Percentiles rank a stretch among this genome's conserved stretches.
Evolutionary conservation across 169 alveolate genomes (phyloP).

Genomic region (Sarcocystis neurona): DNA sequence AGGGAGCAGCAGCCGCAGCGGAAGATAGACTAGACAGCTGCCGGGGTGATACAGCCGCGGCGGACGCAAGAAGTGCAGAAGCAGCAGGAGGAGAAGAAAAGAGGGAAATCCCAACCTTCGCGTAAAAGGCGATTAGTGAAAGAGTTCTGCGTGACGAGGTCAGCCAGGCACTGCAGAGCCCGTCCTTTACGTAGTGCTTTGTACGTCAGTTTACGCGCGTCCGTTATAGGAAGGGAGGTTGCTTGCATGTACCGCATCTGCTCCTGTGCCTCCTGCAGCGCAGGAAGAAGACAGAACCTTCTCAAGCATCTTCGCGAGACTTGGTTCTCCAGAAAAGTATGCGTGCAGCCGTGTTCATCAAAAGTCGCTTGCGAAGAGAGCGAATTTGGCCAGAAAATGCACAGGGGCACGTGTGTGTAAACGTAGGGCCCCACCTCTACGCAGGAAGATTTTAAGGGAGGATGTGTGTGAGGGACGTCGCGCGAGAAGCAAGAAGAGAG

Average conservation of each 20-base stretch:
- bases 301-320: too few species aligned
- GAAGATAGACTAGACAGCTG: background rate
- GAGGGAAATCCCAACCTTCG: constrained; percentile 38
- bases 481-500: too few species aligned
- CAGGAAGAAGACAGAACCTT: background rate
- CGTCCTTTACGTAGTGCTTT: constrained; percentile 64
- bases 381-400: too few species aligned
- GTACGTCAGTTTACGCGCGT: constrained; percentile 63
- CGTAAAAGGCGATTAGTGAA: constrained; percentile 40
- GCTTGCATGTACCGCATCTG: constrained; percentile 49
- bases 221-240: constrained; percentile 52
- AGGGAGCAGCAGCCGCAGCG: too few species aligned
- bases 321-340: too few species aligned
- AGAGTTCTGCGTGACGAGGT: constrained; percentile 48
- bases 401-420: too few species aligned
- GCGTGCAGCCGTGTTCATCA: too few species aligned
- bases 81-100: background rate
- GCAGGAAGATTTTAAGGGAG: too few species aligned
- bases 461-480: too few species aligned
- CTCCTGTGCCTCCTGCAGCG: constrained; percentile 31
- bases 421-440: too few species aligned
- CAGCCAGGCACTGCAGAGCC: constrained; percentile 61
- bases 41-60: background rate
- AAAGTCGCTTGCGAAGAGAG: too few species aligned
- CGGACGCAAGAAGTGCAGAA: background rate